A percentile compares a stretch with the other conserved stretches of the same genome.
Evolutionary conservation across 352 stramenopile species (phyloP).

Genomic region (Phytophthora melonis): DNA sequence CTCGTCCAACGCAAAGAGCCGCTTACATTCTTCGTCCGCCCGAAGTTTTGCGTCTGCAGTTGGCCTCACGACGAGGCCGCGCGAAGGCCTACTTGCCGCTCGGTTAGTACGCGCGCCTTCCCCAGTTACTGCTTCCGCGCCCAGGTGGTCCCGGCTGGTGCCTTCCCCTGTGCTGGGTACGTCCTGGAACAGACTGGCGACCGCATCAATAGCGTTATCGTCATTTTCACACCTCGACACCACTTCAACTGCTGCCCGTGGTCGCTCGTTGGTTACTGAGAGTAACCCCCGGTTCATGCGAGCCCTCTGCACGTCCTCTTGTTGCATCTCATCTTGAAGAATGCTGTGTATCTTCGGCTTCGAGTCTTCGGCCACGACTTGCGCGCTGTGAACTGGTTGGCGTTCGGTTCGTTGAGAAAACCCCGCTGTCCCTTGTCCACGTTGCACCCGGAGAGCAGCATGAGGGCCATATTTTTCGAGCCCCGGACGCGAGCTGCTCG

Average conservation of each 20-base stretch:
- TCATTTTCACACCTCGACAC: neutral
- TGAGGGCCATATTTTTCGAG: neutral
- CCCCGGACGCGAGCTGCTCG: neutral
- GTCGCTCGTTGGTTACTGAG: neutral
- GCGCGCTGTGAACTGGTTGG: too few relatives aligned
- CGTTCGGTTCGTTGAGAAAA: too few relatives aligned
- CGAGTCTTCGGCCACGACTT: too few relatives aligned
- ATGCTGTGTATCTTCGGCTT: neutral
- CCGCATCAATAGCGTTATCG: neutral
- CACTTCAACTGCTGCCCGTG: neutral
- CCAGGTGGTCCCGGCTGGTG: neutral
- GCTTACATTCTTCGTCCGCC: neutral
- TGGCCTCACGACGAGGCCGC: neutral
- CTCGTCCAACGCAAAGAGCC: neutral
- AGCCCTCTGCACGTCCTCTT: neutral
- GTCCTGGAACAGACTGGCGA: neutral
- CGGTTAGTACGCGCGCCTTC: neutral
- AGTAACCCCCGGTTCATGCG: neutral
- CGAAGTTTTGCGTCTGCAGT: neutral
- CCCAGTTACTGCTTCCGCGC: neutral
- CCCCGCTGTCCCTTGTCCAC: neutral
- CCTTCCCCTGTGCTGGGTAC: neutral
- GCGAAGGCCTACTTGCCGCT: neutral
- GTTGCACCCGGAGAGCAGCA: neutral
- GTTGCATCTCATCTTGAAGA: neutral